A percentile compares a stretch with the other conserved stretches of the same genome.
Evolutionary conservation across 192 early-diverging fungal species (phyloP).

Genomic region (Powellomyces hirtus): DNA sequence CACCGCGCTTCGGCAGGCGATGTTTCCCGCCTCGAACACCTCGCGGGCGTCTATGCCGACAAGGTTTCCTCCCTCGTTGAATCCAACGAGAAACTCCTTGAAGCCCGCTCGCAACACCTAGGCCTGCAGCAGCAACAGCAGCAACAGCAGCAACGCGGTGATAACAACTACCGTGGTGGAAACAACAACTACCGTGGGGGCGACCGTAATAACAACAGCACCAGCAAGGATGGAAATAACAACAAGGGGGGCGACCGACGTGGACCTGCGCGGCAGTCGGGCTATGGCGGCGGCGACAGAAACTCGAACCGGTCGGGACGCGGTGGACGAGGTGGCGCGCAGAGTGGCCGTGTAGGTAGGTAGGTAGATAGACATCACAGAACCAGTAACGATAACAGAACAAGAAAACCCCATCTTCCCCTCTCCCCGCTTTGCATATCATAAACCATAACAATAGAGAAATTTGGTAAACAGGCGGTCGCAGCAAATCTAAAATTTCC

Average conservation of each 20-base stretch:
- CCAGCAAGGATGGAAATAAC: not conserved
- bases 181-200: not conserved
- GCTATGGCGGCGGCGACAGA: slow-evolving; percentile 6
- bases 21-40: slow-evolving; percentile 74
- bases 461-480: too few species aligned
- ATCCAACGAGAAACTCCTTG: slow-evolving; percentile 86
- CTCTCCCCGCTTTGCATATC: too few species aligned
- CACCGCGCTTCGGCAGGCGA: slow-evolving; percentile 44
- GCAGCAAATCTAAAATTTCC: too few species aligned
- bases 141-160: slow-evolving; percentile 14
- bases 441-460: too few species aligned
- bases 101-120: slow-evolving; percentile 38
- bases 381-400: too few species aligned
- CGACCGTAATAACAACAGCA: too few species aligned
- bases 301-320: slow-evolving; percentile 5
- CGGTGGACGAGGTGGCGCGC: not conserved
- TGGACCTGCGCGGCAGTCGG: not conserved
- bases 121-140: slow-evolving; percentile 38
- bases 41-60: slow-evolving; percentile 82
- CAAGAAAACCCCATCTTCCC: too few species aligned
- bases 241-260: not conserved
- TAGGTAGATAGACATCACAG: too few species aligned
- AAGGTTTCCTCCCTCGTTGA: slow-evolving; percentile 86
- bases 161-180: not conserved
- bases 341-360: not conserved